Percentiles rank a stretch among this genome's conserved stretches.
Evolutionary conservation across 139 green algal genomes (phyloP).

Genomic region (Picochlorum sp.): DNA sequence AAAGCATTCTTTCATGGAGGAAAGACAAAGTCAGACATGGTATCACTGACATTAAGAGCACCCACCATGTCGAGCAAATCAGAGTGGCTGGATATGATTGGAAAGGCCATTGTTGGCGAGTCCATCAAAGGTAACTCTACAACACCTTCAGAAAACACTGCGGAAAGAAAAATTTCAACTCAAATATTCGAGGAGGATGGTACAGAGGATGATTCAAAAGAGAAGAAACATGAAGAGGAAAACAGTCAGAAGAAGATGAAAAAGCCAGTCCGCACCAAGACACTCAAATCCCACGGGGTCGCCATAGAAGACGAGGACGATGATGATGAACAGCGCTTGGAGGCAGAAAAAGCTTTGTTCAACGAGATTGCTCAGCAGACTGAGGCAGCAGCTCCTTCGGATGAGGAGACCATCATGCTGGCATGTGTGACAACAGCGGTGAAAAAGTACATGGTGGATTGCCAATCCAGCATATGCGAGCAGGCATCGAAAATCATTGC

Average conservation of each 20-base stretch:
- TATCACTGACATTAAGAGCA: conserved; percentile 1
- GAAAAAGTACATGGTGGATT: conserved; percentile 1
- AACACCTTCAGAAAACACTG: background rate
- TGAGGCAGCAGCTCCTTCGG: background rate
- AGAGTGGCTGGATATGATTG: conserved; percentile 16
- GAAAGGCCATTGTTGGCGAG: background rate
- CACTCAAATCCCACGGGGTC: background rate
- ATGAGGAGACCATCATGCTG: conserved; percentile 9
- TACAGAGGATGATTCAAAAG: conserved; percentile 10
- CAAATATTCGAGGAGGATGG: background rate
- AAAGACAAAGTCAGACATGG: background rate
- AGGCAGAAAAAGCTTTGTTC: background rate
- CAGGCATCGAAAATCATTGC: conserved; percentile 11
- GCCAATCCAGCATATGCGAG: background rate
- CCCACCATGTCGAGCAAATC: background rate
- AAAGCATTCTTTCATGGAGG: background rate
- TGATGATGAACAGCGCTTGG: background rate
- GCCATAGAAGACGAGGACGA: conserved; percentile 6
- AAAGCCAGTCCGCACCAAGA: background rate
- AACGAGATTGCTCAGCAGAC: conserved; percentile 7
- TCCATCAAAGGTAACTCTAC: background rate
- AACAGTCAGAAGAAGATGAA: background rate
- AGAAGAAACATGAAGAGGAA: conserved; percentile 7
- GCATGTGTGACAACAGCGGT: conserved; percentile 4
- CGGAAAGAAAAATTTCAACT: background rate